Conservation (phyloP, 805 yeast species). For the Suhomyces sp. region DNA sequence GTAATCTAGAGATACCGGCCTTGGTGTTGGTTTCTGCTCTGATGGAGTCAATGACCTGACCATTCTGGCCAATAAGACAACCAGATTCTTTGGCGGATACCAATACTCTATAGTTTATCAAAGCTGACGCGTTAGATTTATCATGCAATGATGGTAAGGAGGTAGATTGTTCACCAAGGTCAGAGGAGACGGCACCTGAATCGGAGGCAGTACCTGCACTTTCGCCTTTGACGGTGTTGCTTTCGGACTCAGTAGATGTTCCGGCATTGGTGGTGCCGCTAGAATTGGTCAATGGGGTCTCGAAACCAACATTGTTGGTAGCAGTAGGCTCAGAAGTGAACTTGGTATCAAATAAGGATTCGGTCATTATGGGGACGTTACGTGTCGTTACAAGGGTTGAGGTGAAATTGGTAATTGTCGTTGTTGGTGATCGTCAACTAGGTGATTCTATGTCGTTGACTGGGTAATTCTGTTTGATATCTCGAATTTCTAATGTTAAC, state of each 20-base stretch:
- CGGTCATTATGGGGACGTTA: constrained; percentile 29
- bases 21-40: constrained; percentile 75
- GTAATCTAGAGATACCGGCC: constrained; percentile 82
- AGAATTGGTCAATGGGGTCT: not conserved
- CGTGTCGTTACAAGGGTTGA: too few species aligned
- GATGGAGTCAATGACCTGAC: constrained; percentile 71
- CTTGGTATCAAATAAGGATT: constrained; percentile 35
- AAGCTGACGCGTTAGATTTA: constrained; percentile 27
- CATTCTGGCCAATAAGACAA: constrained; percentile 83
- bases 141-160: constrained; percentile 29
- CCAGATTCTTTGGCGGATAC: constrained; percentile 88
- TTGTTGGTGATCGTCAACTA: constrained; percentile 1
- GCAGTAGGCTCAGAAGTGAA: constrained; percentile 19
- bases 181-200: not conserved
- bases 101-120: constrained; percentile 51
- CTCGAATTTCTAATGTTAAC: too few species aligned
- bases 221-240: not conserved
- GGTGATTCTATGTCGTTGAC: too few species aligned
- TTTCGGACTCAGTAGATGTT: constrained; percentile 1
- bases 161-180: constrained; percentile 12
- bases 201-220: constrained; percentile 1
- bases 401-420: not conserved
- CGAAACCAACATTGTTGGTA: not conserved
- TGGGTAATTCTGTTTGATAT: too few species aligned
- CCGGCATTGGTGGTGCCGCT: not conserved